These are phyloP conservation scores for Annona cherimola DNA, from an alignment of 164 flowering plant species.

Conservation along the genomic window DNA sequence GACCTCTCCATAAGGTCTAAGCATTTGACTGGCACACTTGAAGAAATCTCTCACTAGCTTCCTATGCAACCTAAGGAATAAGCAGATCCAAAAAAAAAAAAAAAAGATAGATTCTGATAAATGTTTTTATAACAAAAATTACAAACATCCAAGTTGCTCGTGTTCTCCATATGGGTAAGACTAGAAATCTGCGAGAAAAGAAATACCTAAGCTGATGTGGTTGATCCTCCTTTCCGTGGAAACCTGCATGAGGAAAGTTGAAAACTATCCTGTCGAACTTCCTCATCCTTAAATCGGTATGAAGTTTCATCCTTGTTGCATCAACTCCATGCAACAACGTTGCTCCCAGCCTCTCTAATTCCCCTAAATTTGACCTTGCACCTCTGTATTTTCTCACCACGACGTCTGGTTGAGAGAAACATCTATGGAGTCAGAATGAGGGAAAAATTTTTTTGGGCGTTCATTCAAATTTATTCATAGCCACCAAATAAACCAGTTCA, in stretches of 20 bases:
- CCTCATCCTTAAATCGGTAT: slow-evolving; percentile 24
- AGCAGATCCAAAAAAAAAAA: background rate
- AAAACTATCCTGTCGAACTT: slow-evolving; percentile 49
- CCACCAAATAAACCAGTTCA: too few relatives aligned
- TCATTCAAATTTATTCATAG: too few relatives aligned
- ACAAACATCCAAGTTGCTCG: too few relatives aligned
- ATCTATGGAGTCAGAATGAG: background rate
- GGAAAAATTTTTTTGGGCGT: too few relatives aligned
- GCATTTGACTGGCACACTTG: slow-evolving; percentile 41
- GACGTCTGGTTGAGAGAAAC: background rate
- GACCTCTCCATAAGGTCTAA: slow-evolving; percentile 45
- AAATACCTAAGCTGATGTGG: slow-evolving; percentile 29
- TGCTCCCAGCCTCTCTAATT: slow-evolving; percentile 35
- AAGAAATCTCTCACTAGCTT: slow-evolving; percentile 39
- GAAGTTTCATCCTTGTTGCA: slow-evolving; percentile 44
- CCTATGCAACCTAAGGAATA: slow-evolving; percentile 30
- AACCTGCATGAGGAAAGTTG: slow-evolving; percentile 59
- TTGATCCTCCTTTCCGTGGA: slow-evolving; percentile 41
- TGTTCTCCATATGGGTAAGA: too few relatives aligned
- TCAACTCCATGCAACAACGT: slow-evolving; percentile 40
- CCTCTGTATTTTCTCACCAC: slow-evolving; percentile 27
- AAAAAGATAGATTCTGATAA: background rate
- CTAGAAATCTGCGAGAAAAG: background rate
- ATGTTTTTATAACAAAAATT: background rate
- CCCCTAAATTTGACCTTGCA: slow-evolving; percentile 34